These are phyloP conservation scores for Fusarium denticulatum DNA, from an alignment of 2,329 filamentous ascomycete species.

Conservation along the genomic window DNA sequence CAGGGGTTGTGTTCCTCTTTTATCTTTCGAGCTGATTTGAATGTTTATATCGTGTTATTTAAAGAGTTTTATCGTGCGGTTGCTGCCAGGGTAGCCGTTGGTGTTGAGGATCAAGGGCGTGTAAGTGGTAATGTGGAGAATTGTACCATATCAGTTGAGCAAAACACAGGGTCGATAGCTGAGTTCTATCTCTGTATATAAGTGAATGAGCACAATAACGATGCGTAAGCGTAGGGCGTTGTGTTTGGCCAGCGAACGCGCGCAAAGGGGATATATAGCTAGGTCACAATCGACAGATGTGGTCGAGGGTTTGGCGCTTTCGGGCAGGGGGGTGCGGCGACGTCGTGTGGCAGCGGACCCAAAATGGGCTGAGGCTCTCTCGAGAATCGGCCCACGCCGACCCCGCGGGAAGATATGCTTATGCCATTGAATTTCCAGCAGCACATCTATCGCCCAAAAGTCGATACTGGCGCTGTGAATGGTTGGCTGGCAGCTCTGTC, in stretches of 20 bases:
- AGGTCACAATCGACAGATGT: slow-evolving; percentile 46
- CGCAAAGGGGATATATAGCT: slow-evolving; percentile 45
- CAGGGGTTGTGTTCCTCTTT: slow-evolving; percentile 28
- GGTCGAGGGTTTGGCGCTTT: slow-evolving; percentile 38
- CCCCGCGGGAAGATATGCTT: slow-evolving; percentile 46
- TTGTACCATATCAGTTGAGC: slow-evolving; percentile 17
- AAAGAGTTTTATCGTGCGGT: slow-evolving; percentile 11
- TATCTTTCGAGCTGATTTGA: slow-evolving; percentile 20
- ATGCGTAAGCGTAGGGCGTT: slow-evolving; percentile 22
- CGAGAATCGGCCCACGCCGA: slow-evolving; percentile 50
- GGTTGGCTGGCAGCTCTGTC: slow-evolving; percentile 2
- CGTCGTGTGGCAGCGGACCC: slow-evolving; percentile 48
- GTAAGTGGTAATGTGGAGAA: slow-evolving; percentile 32
- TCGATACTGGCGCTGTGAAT: background rate
- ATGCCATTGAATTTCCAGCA: slow-evolving; percentile 34
- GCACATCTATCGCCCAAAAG: slow-evolving; percentile 2
- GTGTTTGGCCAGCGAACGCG: slow-evolving; percentile 29
- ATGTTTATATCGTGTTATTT: slow-evolving; percentile 23
- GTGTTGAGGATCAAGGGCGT: slow-evolving; percentile 17
- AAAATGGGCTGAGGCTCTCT: slow-evolving; percentile 50
- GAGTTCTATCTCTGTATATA: slow-evolving; percentile 29
- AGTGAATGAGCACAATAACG: slow-evolving; percentile 17
- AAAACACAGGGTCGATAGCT: slow-evolving; percentile 17
- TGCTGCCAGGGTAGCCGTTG: slow-evolving; percentile 7
- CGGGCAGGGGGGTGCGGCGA: slow-evolving; percentile 47